Base-by-base conservation (phyloP, 192 early-diverging fungal genomes). In the Coemansia reversa region DNA sequence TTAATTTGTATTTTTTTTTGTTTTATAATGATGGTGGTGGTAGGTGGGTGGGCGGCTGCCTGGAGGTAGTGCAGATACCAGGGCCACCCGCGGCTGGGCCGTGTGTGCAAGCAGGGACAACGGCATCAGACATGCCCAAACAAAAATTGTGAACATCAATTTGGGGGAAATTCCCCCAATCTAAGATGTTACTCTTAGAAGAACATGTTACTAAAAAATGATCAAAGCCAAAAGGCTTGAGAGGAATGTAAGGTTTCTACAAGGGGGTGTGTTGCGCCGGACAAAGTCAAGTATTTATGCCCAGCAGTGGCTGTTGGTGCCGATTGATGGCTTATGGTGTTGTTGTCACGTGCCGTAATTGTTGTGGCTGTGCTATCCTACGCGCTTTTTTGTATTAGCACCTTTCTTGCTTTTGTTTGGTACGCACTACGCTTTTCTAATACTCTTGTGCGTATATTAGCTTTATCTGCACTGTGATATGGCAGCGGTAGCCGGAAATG, bases 51-150 rank as follows among this genome's bases (percentile, higher is more conserved):
- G 70, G 70, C 63, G 63, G 70, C 64, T 53, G 39, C 70, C 63
- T 72, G 70, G 70, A 72, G 53, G 63, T 72, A 72, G 70, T 72
- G 70, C 70, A 61, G n/a, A 72, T 72, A 72, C 70, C 70, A 72
- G 64, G 70, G 70, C 49, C 70, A 72, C 70, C 70, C 70, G 64
- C 70, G 59, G 27, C 54, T 20, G 60, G 52, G 52, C 58, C 52
- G 55, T 28, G 60, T 72, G n/a, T 72, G 70, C 70, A 72, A 72
- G 70, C 70, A 72, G 70, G 69, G 62, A 71, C 69, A 52, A 27
- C 24, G 47, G 52, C 25, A 29, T 33, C 53, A 45, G 45, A 42
- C 69, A 71, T 71, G 69, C 69, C 69, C 69, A 56, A 29, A 6
- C 63, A 71, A 71, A 71, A 71, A 71, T 65, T 71, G 64, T 58